Percentiles rank a stretch among this genome's conserved stretches.
Conservation (phyloP, 345 rosid genomes). For the Pistacia integerrima region DNA sequence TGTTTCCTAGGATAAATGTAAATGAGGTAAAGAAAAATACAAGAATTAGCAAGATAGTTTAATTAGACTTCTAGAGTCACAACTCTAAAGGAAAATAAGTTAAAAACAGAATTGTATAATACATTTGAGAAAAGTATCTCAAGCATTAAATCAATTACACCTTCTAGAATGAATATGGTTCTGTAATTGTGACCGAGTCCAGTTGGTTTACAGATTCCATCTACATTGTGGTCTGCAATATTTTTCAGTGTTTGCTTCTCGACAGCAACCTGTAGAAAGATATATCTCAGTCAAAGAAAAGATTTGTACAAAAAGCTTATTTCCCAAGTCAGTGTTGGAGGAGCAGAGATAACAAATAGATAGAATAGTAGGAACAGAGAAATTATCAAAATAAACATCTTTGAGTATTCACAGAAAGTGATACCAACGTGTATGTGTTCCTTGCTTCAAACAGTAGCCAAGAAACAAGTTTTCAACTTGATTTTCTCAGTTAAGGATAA, state of each 20-base stretch:
- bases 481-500: no score
- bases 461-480: no score
- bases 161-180: no score
- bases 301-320: neutral
- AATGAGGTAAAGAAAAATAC: neutral
- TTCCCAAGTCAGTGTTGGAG: neutral
- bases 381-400: no score
- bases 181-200: no score
- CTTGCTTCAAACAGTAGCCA: no score
- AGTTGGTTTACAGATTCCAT: slow-evolving; percentile 68
- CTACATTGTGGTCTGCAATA: slow-evolving; percentile 83
- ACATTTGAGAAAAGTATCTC: slow-evolving; percentile 20
- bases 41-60: neutral
- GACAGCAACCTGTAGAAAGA: slow-evolving; percentile 64
- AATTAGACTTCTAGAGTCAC: neutral
- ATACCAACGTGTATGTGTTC: neutral
- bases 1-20: no score
- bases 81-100: neutral
- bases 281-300: neutral
- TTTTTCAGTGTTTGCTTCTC: slow-evolving; percentile 77
- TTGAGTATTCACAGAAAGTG: neutral
- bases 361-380: neutral
- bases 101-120: neutral
- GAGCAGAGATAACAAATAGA: neutral
- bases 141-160: no score